Base-by-base conservation (phyloP, 2,329 filamentous ascomycete genomes). In the Epichloe festucae region DNA sequence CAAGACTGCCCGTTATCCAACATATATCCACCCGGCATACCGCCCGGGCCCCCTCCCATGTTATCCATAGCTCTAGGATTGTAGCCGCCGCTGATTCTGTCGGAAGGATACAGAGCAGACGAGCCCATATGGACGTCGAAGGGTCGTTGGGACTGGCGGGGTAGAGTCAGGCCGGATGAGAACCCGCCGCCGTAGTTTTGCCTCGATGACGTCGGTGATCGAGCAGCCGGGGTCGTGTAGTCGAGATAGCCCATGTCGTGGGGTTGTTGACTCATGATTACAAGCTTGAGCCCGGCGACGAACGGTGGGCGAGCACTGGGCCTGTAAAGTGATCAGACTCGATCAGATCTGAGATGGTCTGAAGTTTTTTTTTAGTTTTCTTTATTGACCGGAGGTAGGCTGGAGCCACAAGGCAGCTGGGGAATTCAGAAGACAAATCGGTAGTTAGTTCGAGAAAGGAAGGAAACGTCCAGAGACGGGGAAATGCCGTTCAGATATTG, bases 1-100 rank as follows among this genome's bases (percentile, higher is more conserved):
- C 89, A 95, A 19, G 84, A 82, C 63, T 89, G 85, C 63, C 82
- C 80, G 62, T 89, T 87, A 59, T 90, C 73, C 50, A 77, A 62
- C 70, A 78, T 73, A 54, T 77, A 78, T 35, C 66, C 67, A 21
- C 65, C 67, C 34, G 72, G 73, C 62, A 76, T 64, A 53, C 67
- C 61, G 38, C 63, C 62, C 57, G 59, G 54, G 41, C 65, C 17
- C 17, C 17, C 58, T 57, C 67, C 58, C 65, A 76, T 68, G 60
- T 66, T 65, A 52, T 73, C 78, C 60, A 79, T 75, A 53, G 75
- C 77, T 56, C 87, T 84, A 49, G 72, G 72, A 52, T 75, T 79
- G 60, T 70, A 71, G 75, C 74, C 62, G 73, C 78, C 59, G 74
- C 73, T 66, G 73, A 82, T 68, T 74, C 85, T 69, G 69, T 93